Evolutionary conservation across 352 stramenopile species (phyloP), one percentile per base, ranked within the genome.

Genomic region (Phytopythium sindhum): DNA sequence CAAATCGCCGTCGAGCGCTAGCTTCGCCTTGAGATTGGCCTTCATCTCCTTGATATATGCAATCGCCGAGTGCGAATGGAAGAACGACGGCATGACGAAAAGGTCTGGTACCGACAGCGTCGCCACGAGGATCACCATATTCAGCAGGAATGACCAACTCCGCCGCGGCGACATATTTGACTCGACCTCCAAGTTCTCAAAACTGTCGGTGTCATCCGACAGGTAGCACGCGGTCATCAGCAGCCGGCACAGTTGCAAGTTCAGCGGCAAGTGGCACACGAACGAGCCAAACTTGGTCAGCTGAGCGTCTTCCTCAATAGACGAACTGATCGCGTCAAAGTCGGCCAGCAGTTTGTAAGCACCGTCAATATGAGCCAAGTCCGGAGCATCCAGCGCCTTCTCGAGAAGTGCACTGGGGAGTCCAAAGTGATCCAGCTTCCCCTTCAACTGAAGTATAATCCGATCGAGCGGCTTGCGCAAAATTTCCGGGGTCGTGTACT

Each of bases 401-500:
- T 62, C 67, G 23, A 95, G 69, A 50, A 95, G 73, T 17, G 67
- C 74, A 69, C 83, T 91, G 1, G 86, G 86, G 8, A 84, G 78
- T 5, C 81, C 85, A 69, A 91, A 92, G 44, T 90, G 64, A 8
- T 82, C 72, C 51, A 96, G 59, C 29, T 84, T 85, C 28, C 78
- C 81, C 60, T 93, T 93, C 26, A 96, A 57, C 44, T 90, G 82
- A 44, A 96, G 56, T 29, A 96, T 78, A 21, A 91, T 90, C 3
- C 87, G 83, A 41, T 94, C 84, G 21, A 96, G 70, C 2, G 87
- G 85, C 66, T 92, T 96, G 35, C 87, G 85, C 15, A 96, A 65
- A 48, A 94, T 76, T 67, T 94, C 87, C 0, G 86, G 87, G 8
- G 80, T 93, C 52, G 88, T 89, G 65, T 90, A 94, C 52, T 91